These are phyloP conservation scores for Hanseniaspora singularis DNA, from an alignment of 805 yeast species.

Conservation along the genomic window DNA sequence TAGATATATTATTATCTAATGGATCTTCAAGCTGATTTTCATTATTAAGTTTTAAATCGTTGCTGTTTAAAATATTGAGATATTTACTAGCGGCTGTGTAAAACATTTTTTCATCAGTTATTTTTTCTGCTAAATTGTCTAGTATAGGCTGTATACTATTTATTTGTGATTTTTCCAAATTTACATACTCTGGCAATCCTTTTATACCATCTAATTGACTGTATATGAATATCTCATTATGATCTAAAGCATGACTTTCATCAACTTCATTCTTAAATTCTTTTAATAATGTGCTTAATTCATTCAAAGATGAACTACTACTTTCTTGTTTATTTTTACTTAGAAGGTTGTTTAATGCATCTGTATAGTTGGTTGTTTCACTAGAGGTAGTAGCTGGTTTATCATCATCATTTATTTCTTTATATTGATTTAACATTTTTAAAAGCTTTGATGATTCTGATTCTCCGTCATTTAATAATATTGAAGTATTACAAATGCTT, in stretches of 20 bases:
- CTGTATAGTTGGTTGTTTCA: too few relatives aligned
- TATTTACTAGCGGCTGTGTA: conserved; percentile 18
- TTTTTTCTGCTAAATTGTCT: conserved; percentile 7
- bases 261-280: background rate
- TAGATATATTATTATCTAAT: background rate
- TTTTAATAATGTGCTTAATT: background rate
- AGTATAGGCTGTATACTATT: conserved; percentile 22
- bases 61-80: conserved; percentile 1
- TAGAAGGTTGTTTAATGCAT: too few relatives aligned
- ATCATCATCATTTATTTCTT: background rate
- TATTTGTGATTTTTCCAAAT: conserved; percentile 17
- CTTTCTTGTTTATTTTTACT: background rate
- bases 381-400: too few relatives aligned
- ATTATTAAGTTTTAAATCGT: background rate
- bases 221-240: background rate
- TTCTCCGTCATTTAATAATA: background rate
- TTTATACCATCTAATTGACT: background rate
- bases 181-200: background rate
- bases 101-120: conserved; percentile 24
- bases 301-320: background rate
- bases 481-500: background rate
- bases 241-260: background rate
- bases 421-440: background rate
- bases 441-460: background rate
- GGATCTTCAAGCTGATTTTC: background rate